Evolutionary conservation across 306 rosid genomes (phyloP).

Genomic region (Styphnolobium japonicum): DNA sequence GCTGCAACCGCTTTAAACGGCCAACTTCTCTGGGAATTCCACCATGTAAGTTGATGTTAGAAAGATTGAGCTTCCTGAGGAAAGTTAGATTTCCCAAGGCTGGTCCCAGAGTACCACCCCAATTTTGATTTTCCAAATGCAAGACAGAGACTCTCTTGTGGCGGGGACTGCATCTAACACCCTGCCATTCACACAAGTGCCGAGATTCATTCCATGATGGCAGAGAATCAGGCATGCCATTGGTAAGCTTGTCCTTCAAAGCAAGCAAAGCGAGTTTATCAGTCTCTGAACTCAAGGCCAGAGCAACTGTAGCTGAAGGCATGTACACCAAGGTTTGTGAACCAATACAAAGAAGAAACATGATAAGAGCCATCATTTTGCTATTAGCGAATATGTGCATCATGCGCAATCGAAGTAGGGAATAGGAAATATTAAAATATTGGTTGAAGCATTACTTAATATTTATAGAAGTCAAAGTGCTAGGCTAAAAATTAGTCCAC

Average conservation of each 20-base stretch:
- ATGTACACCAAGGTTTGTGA: background rate
- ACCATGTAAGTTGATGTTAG: background rate
- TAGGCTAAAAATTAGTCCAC: no score
- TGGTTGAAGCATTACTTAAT: background rate
- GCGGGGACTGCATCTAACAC: constrained; percentile 15
- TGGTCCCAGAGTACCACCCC: constrained; percentile 24
- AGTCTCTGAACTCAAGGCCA: background rate
- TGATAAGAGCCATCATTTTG: background rate
- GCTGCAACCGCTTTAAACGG: constrained; percentile 4
- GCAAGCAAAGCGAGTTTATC: constrained; percentile 21
- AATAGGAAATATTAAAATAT: no score
- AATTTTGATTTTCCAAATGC: background rate
- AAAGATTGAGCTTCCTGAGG: background rate
- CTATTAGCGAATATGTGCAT: no score
- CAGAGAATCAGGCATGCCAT: constrained; percentile 1
- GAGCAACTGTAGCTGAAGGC: background rate
- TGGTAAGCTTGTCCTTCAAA: constrained; percentile 24
- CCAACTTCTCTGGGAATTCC: constrained; percentile 20
- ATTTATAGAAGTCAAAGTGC: no score
- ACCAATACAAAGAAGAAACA: background rate
- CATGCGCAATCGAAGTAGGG: no score
- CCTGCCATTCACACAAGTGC: constrained; percentile 27
- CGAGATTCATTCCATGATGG: constrained; percentile 39
- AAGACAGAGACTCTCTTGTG: constrained; percentile 21
- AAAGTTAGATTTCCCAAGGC: constrained; percentile 27